phyloP scores from a whole-genome alignment of 495 filamentous ascomycete genomes.

The Podospora pseudoanserina region DNA sequence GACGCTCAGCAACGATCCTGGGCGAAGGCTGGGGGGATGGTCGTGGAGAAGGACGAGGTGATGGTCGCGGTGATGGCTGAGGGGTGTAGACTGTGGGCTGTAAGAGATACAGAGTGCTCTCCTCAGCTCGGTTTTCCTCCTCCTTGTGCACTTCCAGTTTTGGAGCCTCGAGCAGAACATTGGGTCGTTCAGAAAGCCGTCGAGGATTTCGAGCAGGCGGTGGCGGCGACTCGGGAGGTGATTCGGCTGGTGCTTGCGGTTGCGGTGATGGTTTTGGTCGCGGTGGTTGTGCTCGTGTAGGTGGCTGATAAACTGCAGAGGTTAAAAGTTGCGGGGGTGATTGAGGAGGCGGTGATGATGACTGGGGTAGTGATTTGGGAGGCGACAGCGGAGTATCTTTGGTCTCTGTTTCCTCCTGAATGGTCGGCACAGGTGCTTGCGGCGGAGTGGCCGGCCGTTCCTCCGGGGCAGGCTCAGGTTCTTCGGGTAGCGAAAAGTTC shows the following conservation, averaged over 20 bases:
- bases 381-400: not conserved
- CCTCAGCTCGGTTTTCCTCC: slow-evolving; percentile 23
- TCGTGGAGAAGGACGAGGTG: slow-evolving; percentile 46
- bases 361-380: not conserved
- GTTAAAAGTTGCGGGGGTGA: not conserved
- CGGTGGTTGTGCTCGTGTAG: not conserved
- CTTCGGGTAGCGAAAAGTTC: slow-evolving; percentile 19
- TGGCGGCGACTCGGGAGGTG: slow-evolving; percentile 8
- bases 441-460: not conserved
- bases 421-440: not conserved
- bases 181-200: slow-evolving; percentile 27
- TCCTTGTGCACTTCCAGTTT: slow-evolving; percentile 21
- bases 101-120: slow-evolving; percentile 43
- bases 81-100: slow-evolving; percentile 55
- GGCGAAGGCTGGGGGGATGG: slow-evolving; percentile 48
- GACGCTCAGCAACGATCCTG: slow-evolving; percentile 24
- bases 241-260: slow-evolving; percentile 3
- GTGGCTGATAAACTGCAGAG: not conserved
- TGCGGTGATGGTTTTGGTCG: not conserved
- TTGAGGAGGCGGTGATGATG: not conserved
- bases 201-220: slow-evolving; percentile 33
- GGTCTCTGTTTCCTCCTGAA: not conserved
- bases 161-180: slow-evolving; percentile 13
- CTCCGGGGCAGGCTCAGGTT: not conserved
- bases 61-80: slow-evolving; percentile 45